Conservation (phyloP, 495 filamentous ascomycete genomes). For the Penicillium bialowiezense region DNA sequence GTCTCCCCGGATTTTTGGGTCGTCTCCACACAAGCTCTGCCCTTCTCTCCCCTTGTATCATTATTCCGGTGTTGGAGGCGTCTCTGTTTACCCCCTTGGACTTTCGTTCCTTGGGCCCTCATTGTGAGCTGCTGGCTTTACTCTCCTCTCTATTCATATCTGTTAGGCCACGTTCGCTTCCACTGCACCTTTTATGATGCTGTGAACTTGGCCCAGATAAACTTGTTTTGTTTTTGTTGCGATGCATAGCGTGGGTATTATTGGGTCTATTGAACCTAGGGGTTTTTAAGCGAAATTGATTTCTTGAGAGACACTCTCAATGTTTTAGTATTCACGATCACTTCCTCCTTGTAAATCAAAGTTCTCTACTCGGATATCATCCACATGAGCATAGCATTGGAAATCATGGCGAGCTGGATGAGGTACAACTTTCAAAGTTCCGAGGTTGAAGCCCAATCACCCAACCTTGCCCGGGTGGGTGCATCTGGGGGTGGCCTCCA, state of each 20-base stretch:
- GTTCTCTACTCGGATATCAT: not conserved
- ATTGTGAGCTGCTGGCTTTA: not conserved
- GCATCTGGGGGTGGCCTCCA: no score
- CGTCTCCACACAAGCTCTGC: slow-evolving; percentile 4
- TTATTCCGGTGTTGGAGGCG: slow-evolving; percentile 11
- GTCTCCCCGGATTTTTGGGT: slow-evolving; percentile 19
- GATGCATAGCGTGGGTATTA: slow-evolving; percentile 30
- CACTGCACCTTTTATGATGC: not conserved
- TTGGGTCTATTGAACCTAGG: slow-evolving; percentile 10
- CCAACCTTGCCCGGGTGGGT: no score
- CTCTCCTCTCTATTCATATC: not conserved
- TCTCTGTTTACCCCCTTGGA: slow-evolving; percentile 1
- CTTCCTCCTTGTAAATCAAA: not conserved
- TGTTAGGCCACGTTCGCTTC: not conserved
- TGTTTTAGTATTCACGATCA: slow-evolving; percentile 2
- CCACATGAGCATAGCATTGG: no score
- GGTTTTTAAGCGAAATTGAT: slow-evolving; percentile 21
- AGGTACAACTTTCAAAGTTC: no score
- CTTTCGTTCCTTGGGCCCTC: not conserved
- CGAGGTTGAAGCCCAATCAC: no score
- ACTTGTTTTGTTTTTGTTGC: slow-evolving; percentile 23
- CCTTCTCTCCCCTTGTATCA: slow-evolving; percentile 18
- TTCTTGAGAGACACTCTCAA: not conserved
- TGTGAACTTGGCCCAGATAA: slow-evolving; percentile 3
- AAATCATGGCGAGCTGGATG: no score